Conservation (phyloP, 305 asterid species). For the Fraxinus latifolia region DNA sequence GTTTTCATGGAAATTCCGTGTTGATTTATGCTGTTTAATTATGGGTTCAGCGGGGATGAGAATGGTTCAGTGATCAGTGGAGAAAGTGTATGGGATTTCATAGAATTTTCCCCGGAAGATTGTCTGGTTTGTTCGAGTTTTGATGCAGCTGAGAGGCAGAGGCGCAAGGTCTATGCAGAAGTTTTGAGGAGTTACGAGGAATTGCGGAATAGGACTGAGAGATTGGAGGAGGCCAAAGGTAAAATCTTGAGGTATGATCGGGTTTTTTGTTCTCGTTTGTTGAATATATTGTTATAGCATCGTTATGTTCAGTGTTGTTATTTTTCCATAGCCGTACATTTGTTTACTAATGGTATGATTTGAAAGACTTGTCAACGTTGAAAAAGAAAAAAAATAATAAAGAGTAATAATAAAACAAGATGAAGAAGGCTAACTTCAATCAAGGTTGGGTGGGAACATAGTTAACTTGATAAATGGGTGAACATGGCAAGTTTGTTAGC, state of each 20-base stretch:
- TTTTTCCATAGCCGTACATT: not conserved
- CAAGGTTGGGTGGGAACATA: not conserved
- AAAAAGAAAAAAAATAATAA: not conserved
- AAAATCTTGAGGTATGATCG: slow-evolving; percentile 50
- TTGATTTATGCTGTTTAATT: slow-evolving; percentile 12
- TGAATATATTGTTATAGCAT: not conserved
- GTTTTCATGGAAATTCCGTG: not conserved
- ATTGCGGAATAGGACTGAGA: slow-evolving; percentile 23
- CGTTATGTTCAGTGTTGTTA: not conserved
- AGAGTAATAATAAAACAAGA: not conserved
- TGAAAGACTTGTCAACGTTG: not conserved
- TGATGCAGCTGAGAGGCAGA: slow-evolving; percentile 32
- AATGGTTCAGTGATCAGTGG: slow-evolving; percentile 20
- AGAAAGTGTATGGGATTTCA: slow-evolving; percentile 15
- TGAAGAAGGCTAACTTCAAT: not conserved
- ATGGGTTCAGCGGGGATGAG: slow-evolving; percentile 35
- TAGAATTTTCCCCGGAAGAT: slow-evolving; percentile 19
- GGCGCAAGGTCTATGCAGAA: slow-evolving; percentile 33
- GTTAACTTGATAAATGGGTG: not conserved
- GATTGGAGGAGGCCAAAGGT: slow-evolving; percentile 44
- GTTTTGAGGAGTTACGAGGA: slow-evolving; percentile 54
- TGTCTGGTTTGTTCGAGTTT: not conserved
- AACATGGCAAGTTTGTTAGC: not conserved
- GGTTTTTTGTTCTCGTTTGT: not conserved
- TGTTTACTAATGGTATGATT: not conserved